Percentiles rank a stretch among this genome's conserved stretches.
Evolutionary conservation across 345 rosid genomes (phyloP).

Genomic region (Nasturtium officinale): DNA sequence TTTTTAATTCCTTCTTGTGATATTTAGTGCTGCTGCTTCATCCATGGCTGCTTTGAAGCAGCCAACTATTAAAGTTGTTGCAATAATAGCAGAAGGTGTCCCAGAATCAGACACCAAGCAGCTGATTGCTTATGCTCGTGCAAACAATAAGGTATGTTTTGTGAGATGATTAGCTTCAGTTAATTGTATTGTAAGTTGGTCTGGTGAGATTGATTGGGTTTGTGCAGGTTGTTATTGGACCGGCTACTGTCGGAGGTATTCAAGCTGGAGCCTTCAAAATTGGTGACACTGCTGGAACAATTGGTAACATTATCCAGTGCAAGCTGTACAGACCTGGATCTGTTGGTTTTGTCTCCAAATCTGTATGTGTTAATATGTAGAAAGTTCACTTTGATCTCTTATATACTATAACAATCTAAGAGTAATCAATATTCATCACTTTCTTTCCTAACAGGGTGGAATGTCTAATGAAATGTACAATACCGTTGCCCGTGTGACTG

Average conservation of each 20-base stretch:
- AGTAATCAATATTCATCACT: neutral
- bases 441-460: constrained; percentile 68
- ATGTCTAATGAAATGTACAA: constrained; percentile 98
- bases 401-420: neutral
- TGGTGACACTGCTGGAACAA: constrained; percentile 99
- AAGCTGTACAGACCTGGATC: constrained; percentile 98
- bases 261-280: constrained; percentile 97
- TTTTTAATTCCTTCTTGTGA: neutral
- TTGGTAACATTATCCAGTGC: constrained; percentile 89
- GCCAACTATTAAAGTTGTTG: constrained; percentile 84
- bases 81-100: constrained; percentile 94
- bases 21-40: constrained; percentile 65
- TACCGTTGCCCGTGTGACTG: constrained; percentile 88
- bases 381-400: neutral
- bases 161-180: constrained; percentile 13
- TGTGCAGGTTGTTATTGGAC: constrained; percentile 84
- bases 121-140: constrained; percentile 77
- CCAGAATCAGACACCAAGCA: constrained; percentile 87
- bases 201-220: constrained; percentile 16
- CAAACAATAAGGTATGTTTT: constrained; percentile 72
- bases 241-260: constrained; percentile 94
- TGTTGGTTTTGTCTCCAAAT: constrained; percentile 97
- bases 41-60: constrained; percentile 95
- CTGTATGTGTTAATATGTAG: constrained; percentile 58
- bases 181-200: neutral